Evolutionary conservation across 2,329 filamentous ascomycete species (phyloP), one percentile per base, ranked within the genome.

Genomic region (Arthroderma sp.): DNA sequence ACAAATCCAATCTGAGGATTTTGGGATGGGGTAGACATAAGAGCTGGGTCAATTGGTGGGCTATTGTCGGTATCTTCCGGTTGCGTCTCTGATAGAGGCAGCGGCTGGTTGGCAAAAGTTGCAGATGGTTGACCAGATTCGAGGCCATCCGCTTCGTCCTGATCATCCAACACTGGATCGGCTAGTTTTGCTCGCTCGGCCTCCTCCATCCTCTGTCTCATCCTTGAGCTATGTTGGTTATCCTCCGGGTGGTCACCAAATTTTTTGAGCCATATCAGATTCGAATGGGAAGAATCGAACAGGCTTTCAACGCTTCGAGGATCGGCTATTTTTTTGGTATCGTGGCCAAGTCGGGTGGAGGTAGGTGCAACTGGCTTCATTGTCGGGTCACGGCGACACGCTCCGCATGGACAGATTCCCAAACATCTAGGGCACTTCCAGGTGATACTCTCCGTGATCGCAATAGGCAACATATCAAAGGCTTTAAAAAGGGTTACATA

Each of bases 401-500:
- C 70, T 8, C 80, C 84, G 55, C 88, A 95, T 51, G 88, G 93
- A 69, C 91, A 98, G 33, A 89, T 85, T 11, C 80, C 79, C 22
- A 76, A 70, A 59, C 91, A 98, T 56, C 81, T 85, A 0, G 91
- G 91, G 52, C 91, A 98, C 55, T 82, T 76, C 89, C 91, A 98
- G 40, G 80, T 71, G 51, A 80, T 76, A 50, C 85, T 74, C 57
- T 93, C 80, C 74, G 95, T 81, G 1, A 88, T 77, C 15, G 78
- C 71, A 54, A 89, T 78, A 0, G 91, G 91, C 75, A 86, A 83
- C 59, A 87, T 77, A 60, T 96, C 89, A 57, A 94, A 94, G 0
- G 85, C 88, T 45, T 91, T 75, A 64, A 87, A 96, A 1, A 98
- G 71, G 10, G 83, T 83, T n/a, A 89, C 89, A 57, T 93, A 98